phyloP scores from a whole-genome alignment of 2,329 filamentous ascomycete genomes.

The Botryotinia narcissicola region DNA sequence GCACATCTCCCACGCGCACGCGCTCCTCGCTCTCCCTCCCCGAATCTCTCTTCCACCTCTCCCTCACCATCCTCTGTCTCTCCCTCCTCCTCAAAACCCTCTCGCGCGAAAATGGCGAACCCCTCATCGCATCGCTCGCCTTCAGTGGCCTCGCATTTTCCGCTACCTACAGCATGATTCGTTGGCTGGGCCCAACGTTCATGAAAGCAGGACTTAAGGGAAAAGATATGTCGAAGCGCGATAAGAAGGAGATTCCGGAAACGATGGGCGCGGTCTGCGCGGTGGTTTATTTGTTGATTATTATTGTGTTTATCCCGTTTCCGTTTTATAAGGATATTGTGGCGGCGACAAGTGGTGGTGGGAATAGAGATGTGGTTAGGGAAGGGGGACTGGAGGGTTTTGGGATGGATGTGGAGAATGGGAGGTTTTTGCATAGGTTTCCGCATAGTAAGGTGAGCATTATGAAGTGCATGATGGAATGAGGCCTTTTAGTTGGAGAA shows the following conservation, averaged over 20 bases:
- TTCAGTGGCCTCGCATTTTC: conserved; percentile 83
- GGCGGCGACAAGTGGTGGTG: conserved; percentile 87
- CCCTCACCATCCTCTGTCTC: conserved; percentile 66
- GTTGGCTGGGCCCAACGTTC: conserved; percentile 90
- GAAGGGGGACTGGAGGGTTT: conserved; percentile 27
- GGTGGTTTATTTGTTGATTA: conserved; percentile 81
- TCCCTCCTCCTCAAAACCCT: conserved; percentile 60
- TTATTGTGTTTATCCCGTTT: conserved; percentile 93
- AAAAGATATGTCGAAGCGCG: conserved; percentile 78
- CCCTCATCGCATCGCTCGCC: conserved; percentile 82
- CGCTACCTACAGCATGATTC: conserved; percentile 78
- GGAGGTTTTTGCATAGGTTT: conserved; percentile 84
- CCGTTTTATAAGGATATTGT: conserved; percentile 99
- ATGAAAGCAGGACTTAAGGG: conserved; percentile 86
- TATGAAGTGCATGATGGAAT: neutral
- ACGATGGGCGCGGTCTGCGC: conserved; percentile 95
- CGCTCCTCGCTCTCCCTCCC: conserved; percentile 46
- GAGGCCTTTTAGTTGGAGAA: rapidly evolving
- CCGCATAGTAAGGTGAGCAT: conserved; percentile 80
- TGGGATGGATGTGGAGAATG: conserved; percentile 55
- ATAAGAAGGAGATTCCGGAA: conserved; percentile 79
- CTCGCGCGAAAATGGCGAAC: conserved; percentile 77
- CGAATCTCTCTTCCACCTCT: conserved; percentile 54
- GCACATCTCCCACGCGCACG: neutral
- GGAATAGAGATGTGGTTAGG: conserved; percentile 82